These are phyloP conservation scores for Excoecaria cochinchinensis DNA, from an alignment of 345 rosid species.

Conservation along the genomic window DNA sequence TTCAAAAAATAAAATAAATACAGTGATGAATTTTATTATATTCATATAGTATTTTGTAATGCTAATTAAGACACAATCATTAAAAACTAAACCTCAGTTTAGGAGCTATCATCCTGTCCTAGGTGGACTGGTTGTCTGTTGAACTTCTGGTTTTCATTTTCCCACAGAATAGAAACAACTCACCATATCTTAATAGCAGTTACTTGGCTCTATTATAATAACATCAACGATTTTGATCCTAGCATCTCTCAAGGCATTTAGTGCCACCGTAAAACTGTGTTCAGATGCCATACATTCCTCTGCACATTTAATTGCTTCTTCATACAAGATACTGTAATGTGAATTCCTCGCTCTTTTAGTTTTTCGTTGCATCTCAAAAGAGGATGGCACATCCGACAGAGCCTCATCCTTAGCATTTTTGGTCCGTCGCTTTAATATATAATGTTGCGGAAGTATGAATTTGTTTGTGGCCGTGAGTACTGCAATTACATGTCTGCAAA, in stretches of 20 bases:
- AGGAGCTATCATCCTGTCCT: neutral
- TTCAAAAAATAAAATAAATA: neutral
- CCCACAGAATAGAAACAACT: slow-evolving; percentile 4
- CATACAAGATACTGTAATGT: slow-evolving; percentile 25
- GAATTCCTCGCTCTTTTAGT: slow-evolving; percentile 22
- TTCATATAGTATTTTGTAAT: neutral
- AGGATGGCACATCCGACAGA: slow-evolving; percentile 17
- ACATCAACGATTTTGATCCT: slow-evolving; percentile 27
- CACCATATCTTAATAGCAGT: neutral
- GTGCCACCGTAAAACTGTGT: slow-evolving; percentile 30
- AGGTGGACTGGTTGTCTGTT: neutral
- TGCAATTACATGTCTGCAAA: slow-evolving; percentile 34
- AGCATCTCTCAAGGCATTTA: slow-evolving; percentile 33
- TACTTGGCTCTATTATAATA: slow-evolving; percentile 16
- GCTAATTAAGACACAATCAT: neutral
- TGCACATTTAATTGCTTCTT: slow-evolving; percentile 35
- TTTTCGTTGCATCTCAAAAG: slow-evolving; percentile 14
- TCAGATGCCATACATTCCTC: slow-evolving; percentile 34
- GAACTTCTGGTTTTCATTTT: neutral
- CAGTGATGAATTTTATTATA: neutral
- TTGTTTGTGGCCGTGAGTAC: slow-evolving; percentile 27
- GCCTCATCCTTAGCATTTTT: slow-evolving; percentile 29
- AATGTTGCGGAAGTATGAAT: slow-evolving; percentile 29
- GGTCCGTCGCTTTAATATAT: slow-evolving; percentile 33
- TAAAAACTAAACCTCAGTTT: slow-evolving; percentile 3